These are phyloP conservation scores for Acacia concinna DNA, from an alignment of 331 rosid species.

Conservation along the genomic window DNA sequence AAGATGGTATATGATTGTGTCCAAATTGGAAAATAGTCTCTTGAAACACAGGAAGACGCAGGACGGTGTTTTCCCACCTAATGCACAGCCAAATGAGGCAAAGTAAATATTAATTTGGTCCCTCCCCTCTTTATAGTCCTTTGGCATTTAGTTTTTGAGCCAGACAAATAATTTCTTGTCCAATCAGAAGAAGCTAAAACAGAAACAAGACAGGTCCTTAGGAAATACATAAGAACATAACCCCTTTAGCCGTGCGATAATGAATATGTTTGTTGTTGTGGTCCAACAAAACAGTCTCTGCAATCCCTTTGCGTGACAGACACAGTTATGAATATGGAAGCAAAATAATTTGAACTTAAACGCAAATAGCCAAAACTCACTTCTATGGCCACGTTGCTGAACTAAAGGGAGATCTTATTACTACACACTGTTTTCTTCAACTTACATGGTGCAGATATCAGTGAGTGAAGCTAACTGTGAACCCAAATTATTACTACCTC, in stretches of 20 bases:
- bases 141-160: background rate
- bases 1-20: background rate
- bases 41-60: background rate
- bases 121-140: background rate
- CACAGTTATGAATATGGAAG: constrained; percentile 5
- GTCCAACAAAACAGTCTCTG: constrained; percentile 12
- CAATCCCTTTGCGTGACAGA: constrained; percentile 3
- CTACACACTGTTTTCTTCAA: background rate
- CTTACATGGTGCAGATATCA: background rate
- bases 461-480: background rate
- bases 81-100: background rate
- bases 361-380: background rate
- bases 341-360: background rate
- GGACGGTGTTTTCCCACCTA: background rate
- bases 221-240: background rate
- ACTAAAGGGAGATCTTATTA: background rate
- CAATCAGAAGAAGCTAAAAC: background rate
- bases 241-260: background rate
- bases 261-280: background rate
- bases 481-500: background rate
- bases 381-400: background rate
- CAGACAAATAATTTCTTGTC: background rate
- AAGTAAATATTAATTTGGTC: background rate
- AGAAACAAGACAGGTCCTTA: background rate
- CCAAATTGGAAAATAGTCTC: background rate